Conservation (phyloP, 2,329 filamentous ascomycete species). For the Fusarium chaquense region DNA sequence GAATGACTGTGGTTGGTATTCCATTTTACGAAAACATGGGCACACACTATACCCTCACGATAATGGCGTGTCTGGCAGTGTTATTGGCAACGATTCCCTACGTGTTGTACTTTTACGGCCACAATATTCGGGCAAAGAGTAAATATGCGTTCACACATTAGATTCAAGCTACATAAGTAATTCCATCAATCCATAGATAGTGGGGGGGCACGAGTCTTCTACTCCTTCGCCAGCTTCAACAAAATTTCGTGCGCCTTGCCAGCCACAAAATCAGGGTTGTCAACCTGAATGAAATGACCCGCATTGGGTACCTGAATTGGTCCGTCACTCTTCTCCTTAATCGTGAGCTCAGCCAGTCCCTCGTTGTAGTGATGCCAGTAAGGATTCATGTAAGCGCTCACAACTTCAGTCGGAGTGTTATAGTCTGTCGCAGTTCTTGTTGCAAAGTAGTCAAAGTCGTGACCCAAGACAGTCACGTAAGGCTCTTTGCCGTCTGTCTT, state of each 20-base stretch:
- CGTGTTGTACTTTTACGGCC: slow-evolving; percentile 45
- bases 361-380: slow-evolving; percentile 67
- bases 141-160: slow-evolving; percentile 30
- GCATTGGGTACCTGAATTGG: slow-evolving; percentile 31
- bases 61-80: slow-evolving; percentile 49
- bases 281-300: slow-evolving; percentile 60
- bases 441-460: slow-evolving; percentile 41
- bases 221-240: slow-evolving; percentile 2
- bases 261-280: slow-evolving; percentile 62
- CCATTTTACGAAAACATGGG: slow-evolving; percentile 53
- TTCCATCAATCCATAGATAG: neutral
- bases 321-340: slow-evolving; percentile 52
- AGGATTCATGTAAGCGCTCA: slow-evolving; percentile 64
- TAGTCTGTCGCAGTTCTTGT: slow-evolving; percentile 13
- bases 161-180: neutral
- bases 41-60: slow-evolving; percentile 51
- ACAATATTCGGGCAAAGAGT: slow-evolving; percentile 37
- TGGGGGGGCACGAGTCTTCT: neutral
- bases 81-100: slow-evolving; percentile 50
- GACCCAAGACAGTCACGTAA: slow-evolving; percentile 42
- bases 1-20: slow-evolving; percentile 52
- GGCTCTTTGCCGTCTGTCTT: neutral
- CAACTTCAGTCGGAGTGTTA: slow-evolving; percentile 47
- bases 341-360: slow-evolving; percentile 60
- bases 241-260: slow-evolving; percentile 21